Evolutionary conservation across 106 monocot species (phyloP), one percentile per base, ranked within the genome.

Genomic region (Acorus calamus): DNA sequence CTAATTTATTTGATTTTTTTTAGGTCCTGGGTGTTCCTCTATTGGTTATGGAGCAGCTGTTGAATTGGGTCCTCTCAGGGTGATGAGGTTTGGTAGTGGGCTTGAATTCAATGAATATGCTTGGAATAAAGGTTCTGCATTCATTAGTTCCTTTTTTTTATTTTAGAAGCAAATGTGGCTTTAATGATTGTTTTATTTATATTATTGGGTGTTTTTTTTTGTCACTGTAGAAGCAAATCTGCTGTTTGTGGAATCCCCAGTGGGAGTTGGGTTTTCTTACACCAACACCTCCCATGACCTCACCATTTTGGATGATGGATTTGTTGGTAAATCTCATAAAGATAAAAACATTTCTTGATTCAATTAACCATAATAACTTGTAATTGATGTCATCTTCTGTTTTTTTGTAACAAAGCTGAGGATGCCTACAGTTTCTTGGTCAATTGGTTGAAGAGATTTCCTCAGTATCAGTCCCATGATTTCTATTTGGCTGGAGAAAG

Each of bases 21-120:
- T 42, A 92, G 88, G 92, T 9, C 85, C 88, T 60, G 93, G 93
- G 46, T 88, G 93, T 64, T 93, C 93, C 64, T 93, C 88, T 3
- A 69, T 93, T 44, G 92, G 92, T 11, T 93, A 88, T 71, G 85
- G 85, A 65, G 88, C 85, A 74, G 88, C 83, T 4, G 81, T 70
- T 47, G 88, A 93, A 62, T 66, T 88, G 66, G 85, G 85, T 47
- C 85, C 93, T 76, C 77, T 88, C 2, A 80, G 76, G 59, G 83
- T 88, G 5, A 76, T 74, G 64, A 88, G 45, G 64, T 51, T 74
- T 66, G 93, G 76, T 55, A 65, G 58, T 66, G 85, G 85, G 12
- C 80, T 93, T 56, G 85, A 83, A 66, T 93, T 85, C 83, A 93
- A 93, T 68, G 63, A 60, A 64, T 75, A 74, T 75, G 83, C 88